Evolutionary conservation across 345 rosid genomes (phyloP), one percentile per base, ranked within the genome.

Genomic region (Mallotus nudiflorus): DNA sequence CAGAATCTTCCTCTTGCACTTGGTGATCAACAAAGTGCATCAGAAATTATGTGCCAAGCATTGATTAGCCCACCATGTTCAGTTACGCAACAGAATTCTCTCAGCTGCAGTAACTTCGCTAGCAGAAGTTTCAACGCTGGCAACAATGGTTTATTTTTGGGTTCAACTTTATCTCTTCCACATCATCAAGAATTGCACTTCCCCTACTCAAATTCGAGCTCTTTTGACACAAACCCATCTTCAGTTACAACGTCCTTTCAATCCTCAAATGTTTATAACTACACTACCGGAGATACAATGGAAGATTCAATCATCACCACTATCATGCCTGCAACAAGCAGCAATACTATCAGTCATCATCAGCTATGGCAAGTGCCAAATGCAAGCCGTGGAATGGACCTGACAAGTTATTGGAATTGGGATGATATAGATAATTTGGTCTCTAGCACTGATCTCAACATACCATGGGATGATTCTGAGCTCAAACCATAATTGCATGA

Each of bases 401-500:
- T 68, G 62, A 20, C 74, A 44, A 78, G 70, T 22, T 77, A 62
- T 74, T 86, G 89, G 91, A 83, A 79, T 71, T 85, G 86, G 93
- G 90, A 86, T 46, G 91, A 88, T 19, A 75, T 83, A 9, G 86
- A 83, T 39, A 80, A 70, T 25, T 77, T 85, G 49, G 81, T 65
- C 20, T 83, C 89, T 46, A 6, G 37, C 6, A 66, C 81, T 52
- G 86, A 86, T 76, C 80, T 77, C 73, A 82, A 73, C 45, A 62
- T 75, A 5, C 78, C 85, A 9, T 85, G 90, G 93, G 85, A 79
- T 65, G 85, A 81, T 71, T 57, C 78, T 62, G 84, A 83, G 72
- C 62, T 77, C 78, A 83, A 86, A 70, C 89, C 85, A 37, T 84
- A 78, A 80, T 18, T 2, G 61, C 27, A 65, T 31, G 5, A 20